Evolutionary conservation across 2,329 filamentous ascomycete species (phyloP).

Genomic region (Neoarthrinium moseri): DNA sequence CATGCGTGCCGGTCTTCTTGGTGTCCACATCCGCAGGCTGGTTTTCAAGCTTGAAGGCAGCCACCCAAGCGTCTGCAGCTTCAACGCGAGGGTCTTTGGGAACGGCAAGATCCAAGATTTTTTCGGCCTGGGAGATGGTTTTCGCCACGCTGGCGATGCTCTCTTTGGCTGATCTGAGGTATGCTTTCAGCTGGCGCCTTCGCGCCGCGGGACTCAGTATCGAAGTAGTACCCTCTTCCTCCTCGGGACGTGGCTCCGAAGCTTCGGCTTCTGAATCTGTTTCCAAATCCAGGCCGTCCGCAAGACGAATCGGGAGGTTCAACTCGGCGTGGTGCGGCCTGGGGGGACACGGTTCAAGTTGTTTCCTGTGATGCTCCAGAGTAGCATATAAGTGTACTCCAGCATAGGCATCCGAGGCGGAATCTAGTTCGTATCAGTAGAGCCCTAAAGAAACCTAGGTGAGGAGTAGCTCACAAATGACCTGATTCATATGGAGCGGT

Average conservation of each 20-base stretch:
- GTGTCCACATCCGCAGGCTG: conserved; percentile 7
- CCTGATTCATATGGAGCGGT: conserved; percentile 61
- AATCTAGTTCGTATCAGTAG: conserved; percentile 47
- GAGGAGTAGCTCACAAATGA: conserved; percentile 57
- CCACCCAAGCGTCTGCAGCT: conserved; percentile 39
- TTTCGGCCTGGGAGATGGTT: not conserved
- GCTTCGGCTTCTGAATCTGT: conserved; percentile 22
- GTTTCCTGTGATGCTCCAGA: conserved; percentile 66
- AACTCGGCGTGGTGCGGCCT: conserved; percentile 68
- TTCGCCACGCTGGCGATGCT: not conserved
- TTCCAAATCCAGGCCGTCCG: conserved; percentile 36
- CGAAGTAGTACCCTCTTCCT: not conserved
- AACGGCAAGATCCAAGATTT: not conserved
- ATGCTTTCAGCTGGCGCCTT: conserved; percentile 6
- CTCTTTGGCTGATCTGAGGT: not conserved
- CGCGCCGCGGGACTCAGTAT: conserved; percentile 11
- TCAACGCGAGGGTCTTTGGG: conserved; percentile 39
- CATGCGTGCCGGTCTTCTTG: not conserved
- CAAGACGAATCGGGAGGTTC: conserved; percentile 59
- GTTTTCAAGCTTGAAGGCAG: conserved; percentile 33
- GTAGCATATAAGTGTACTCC: conserved; percentile 70
- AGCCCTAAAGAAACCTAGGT: not conserved
- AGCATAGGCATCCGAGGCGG: conserved; percentile 82
- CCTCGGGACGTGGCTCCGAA: conserved; percentile 8
- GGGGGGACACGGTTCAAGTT: conserved; percentile 68